Base-by-base conservation (phyloP, 352 stramenopile species). In the Aphanomyces euteiches region DNA sequence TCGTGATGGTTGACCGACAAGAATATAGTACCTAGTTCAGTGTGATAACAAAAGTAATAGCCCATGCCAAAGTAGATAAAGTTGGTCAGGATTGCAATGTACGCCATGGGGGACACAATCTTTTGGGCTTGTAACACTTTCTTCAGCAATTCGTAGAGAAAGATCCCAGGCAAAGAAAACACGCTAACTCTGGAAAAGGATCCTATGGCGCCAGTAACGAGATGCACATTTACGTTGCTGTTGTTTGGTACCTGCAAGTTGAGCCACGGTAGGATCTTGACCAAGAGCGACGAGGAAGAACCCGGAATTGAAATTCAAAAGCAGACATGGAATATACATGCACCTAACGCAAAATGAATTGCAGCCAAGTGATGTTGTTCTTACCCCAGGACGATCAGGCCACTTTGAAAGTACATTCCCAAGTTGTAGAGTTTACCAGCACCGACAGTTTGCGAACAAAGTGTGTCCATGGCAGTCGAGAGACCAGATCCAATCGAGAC, bases 381-480 rank as follows among this genome's bases (percentile, higher is more conserved):
- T 8, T 69, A 69, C 63, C n/a, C 45, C 41, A 96, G 69, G 39
- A 92, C 76, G 39, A 93, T 78, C 8, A 93, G 56, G 0, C 86
- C 86, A 45, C 79, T 90, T 65, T 96, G 85, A 47, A 95, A 76
- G 58, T 95, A 96, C 21, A 92, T 86, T 8, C 90, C 90, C 45
- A 97, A 82, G 57, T 90, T 87, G 39, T 77, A 75, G 0, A 79
- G 70, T 38, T 88, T 87, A 1, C 80, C 83, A 47, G 90, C 88
- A 48, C 89, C 89, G 58, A 88, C 89, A 34, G 89, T 83, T 73
- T 95, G 83, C 13, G 85, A 87, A 66, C 87, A 96, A 0, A 97
- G 75, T 64, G 90, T 97, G 72, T 97, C 90, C 76, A 97, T 83
- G 7, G 88, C 89, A n/a, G 87, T 93, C 4, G 87, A 77, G 37